Evolutionary conservation across 2,329 filamentous ascomycete species (phyloP).

Genomic region (Lachnellula arida): DNA sequence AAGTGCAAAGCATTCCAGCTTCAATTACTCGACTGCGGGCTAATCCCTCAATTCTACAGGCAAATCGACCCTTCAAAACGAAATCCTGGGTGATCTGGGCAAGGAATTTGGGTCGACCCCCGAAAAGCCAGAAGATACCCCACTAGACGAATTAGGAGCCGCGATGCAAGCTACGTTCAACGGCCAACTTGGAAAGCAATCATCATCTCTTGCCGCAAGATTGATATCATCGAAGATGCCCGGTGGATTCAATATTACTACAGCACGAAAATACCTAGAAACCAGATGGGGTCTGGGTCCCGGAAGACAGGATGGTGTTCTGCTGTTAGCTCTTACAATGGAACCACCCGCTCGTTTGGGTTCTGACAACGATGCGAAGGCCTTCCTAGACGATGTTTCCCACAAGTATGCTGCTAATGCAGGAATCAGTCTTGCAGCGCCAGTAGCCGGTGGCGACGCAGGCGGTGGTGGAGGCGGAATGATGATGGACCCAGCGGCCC

Average conservation of each 20-base stretch:
- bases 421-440: conserved; percentile 77
- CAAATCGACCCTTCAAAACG: conserved; percentile 97
- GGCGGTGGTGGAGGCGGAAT: conserved; percentile 73
- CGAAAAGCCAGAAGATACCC: conserved; percentile 97
- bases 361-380: conserved; percentile 86
- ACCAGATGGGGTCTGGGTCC: conserved; percentile 83
- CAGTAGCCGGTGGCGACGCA: conserved; percentile 67
- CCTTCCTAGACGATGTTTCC: conserved; percentile 80
- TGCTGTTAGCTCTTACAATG: conserved; percentile 86
- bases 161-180: conserved; percentile 99
- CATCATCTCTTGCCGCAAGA: conserved; percentile 85
- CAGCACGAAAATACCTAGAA: conserved; percentile 91
- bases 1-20: conserved; percentile 34
- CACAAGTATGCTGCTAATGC: conserved; percentile 85
- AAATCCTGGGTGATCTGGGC: conserved; percentile 94
- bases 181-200: conserved; percentile 95
- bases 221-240: conserved; percentile 99
- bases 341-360: conserved; percentile 85
- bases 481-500: conserved; percentile 99
- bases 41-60: conserved; percentile 46
- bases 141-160: conserved; percentile 89
- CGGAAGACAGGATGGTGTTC: conserved; percentile 85
- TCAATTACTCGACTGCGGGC: conserved; percentile 12
- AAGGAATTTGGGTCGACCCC: conserved; percentile 98
- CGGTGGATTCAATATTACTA: conserved; percentile 97